Conservation (phyloP, 495 filamentous ascomycete genomes). For the Cairneyella variabilis region DNA sequence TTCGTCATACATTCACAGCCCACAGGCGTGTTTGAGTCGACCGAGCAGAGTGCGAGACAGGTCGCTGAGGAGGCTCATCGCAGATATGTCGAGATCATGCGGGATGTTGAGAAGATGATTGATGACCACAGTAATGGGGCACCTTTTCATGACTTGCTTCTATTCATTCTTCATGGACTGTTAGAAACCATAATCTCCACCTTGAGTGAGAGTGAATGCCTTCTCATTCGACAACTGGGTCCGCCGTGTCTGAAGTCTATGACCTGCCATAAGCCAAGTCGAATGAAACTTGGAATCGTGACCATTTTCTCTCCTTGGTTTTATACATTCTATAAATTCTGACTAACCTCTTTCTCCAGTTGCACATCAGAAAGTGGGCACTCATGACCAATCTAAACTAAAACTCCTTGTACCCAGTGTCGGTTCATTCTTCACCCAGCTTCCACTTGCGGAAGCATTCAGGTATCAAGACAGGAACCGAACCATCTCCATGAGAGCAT, state of each 20-base stretch:
- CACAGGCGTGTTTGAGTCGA: slow-evolving; percentile 68
- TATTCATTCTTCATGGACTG: background rate
- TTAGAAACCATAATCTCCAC: too few species aligned
- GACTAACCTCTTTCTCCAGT: slow-evolving; percentile 46
- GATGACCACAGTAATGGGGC: slow-evolving; percentile 83
- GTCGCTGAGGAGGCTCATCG: slow-evolving; percentile 66
- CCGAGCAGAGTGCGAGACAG: slow-evolving; percentile 53
- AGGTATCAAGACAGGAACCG: slow-evolving; percentile 80
- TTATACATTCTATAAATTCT: background rate
- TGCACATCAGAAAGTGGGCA: slow-evolving; percentile 58
- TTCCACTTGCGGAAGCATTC: slow-evolving; percentile 85
- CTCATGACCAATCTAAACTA: slow-evolving; percentile 75
- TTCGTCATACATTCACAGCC: slow-evolving; percentile 97
- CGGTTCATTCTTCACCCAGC: slow-evolving; percentile 85
- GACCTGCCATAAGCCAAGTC: too few species aligned
- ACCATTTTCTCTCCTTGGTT: background rate
- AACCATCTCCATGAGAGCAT: slow-evolving; percentile 85
- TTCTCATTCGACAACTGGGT: too few species aligned
- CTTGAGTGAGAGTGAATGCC: too few species aligned
- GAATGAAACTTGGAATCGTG: too few species aligned
- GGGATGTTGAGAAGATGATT: slow-evolving; percentile 86
- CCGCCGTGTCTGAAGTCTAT: too few species aligned
- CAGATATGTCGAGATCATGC: slow-evolving; percentile 92
- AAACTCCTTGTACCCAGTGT: slow-evolving; percentile 88
- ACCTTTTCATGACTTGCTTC: background rate